These are phyloP conservation scores for Skeletonema costatum DNA, from an alignment of 108 stramenopile species.

Conservation along the genomic window DNA sequence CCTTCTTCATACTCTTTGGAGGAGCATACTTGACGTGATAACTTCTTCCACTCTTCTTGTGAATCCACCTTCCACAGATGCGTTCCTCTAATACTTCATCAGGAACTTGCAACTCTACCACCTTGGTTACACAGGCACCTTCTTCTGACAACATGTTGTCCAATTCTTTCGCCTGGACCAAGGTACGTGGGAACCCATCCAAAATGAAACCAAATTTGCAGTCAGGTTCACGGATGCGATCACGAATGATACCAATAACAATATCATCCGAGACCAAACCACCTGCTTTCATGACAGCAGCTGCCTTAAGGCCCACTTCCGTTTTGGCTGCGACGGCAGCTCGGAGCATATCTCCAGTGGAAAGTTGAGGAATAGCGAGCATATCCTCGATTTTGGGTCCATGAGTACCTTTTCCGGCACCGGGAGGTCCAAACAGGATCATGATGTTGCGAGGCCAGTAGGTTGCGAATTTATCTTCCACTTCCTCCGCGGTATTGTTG, in stretches of 20 bases:
- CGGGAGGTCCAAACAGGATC: conserved; percentile 60
- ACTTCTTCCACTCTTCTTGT: conserved; percentile 90
- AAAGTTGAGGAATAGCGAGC: conserved; percentile 87
- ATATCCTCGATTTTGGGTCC: conserved; percentile 88
- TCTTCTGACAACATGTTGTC: conserved; percentile 93
- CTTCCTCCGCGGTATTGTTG: conserved; percentile 37
- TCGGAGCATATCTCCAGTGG: conserved; percentile 99
- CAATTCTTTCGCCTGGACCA: conserved; percentile 93
- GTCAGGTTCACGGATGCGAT: conserved; percentile 89
- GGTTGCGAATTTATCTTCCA: conserved; percentile 82
- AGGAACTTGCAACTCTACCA: conserved; percentile 93
- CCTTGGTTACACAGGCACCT: conserved; percentile 88
- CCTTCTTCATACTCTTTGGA: conserved; percentile 85
- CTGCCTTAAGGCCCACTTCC: conserved; percentile 95
- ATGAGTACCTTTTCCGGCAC: conserved; percentile 90
- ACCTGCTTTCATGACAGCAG: conserved; percentile 97
- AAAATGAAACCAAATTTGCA: conserved; percentile 98
- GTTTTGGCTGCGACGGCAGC: conserved; percentile 96
- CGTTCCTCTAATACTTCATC: conserved; percentile 96
- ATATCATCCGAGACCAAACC: conserved; percentile 96
- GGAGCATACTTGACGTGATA: conserved; percentile 98
- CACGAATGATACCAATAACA: conserved; percentile 94
- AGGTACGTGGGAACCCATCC: conserved; percentile 97
- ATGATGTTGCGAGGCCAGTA: conserved; percentile 95
- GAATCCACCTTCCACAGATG: conserved; percentile 96